Conservation (phyloP, 768 basidiomycete species). For the Podaxis carcinomalis region DNA sequence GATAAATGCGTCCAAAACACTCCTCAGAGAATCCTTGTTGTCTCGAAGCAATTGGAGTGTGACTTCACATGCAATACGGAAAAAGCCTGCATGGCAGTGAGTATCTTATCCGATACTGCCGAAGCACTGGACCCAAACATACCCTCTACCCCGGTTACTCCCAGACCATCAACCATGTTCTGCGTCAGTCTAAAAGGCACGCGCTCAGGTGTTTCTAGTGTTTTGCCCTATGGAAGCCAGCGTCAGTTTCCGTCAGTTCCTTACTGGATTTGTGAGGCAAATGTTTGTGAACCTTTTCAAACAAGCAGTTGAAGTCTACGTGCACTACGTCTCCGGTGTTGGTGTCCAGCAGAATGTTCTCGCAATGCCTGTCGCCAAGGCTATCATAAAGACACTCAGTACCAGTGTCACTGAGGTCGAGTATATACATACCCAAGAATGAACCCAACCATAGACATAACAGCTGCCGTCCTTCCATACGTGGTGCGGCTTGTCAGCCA, state of each 20-base stretch:
- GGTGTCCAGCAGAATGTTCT: conserved; percentile 91
- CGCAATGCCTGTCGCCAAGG: conserved; percentile 96
- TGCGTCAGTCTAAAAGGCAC: conserved; percentile 95
- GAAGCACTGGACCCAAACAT: conserved; percentile 2
- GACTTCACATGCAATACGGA: conserved; percentile 87
- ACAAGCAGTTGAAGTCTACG: conserved; percentile 97
- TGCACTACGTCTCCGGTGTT: conserved; percentile 90
- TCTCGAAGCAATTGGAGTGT: conserved; percentile 82
- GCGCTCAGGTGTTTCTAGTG: conserved; percentile 81
- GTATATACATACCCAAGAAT: conserved; percentile 73
- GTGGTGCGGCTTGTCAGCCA: conserved; percentile 89
- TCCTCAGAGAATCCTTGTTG: conserved; percentile 92
- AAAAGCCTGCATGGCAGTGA: conserved; percentile 54
- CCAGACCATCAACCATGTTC: conserved; percentile 88
- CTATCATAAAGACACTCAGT: conserved; percentile 32
- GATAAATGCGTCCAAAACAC: conserved; percentile 92
- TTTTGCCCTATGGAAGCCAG: conserved; percentile 52
- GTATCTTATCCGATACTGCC: no score
- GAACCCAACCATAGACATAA: conserved; percentile 98
- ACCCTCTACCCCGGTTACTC: conserved; percentile 93
- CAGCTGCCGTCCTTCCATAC: conserved; percentile 87
- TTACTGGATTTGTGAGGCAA: not conserved
- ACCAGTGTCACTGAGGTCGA: not conserved
- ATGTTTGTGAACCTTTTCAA: conserved; percentile 70
- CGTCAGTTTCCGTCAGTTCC: not conserved